Conservation (phyloP, 345 rosid species). For the Gossypium turneri region DNA sequence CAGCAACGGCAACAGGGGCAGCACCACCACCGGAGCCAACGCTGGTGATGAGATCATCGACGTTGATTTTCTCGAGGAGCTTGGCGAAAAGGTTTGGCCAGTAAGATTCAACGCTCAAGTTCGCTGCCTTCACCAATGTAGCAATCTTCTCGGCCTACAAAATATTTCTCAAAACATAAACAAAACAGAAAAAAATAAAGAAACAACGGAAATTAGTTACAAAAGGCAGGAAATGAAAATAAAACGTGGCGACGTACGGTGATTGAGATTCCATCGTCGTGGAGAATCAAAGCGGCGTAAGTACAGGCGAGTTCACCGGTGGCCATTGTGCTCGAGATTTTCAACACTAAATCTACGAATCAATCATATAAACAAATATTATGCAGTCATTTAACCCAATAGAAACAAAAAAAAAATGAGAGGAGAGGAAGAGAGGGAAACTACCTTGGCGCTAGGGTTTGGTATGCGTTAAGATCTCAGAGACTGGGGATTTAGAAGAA, state of each 20-base stretch:
- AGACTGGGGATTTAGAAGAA: too few relatives aligned
- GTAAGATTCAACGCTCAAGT: slow-evolving; percentile 48
- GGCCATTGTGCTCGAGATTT: slow-evolving; percentile 29
- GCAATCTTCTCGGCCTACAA: slow-evolving; percentile 59
- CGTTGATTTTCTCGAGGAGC: slow-evolving; percentile 46
- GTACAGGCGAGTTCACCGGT: slow-evolving; percentile 52
- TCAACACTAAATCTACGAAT: background rate
- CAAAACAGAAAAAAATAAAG: background rate
- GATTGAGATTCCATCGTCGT: slow-evolving; percentile 57
- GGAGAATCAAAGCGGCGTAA: slow-evolving; percentile 59
- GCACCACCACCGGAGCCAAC: slow-evolving; percentile 50
- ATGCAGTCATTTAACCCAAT: background rate
- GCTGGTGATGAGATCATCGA: slow-evolving; percentile 49
- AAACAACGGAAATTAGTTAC: background rate
- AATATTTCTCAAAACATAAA: background rate
- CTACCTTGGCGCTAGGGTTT: background rate
- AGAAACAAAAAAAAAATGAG: background rate
- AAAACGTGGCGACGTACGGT: slow-evolving; percentile 32
- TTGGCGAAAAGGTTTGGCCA: slow-evolving; percentile 67
- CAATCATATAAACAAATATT: background rate
- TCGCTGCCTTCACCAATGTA: slow-evolving; percentile 48
- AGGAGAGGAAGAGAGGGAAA: background rate
- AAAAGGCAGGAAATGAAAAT: background rate
- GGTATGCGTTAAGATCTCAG: background rate
- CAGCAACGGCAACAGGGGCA: slow-evolving; percentile 30